Base-by-base conservation (phyloP, 2,329 filamentous ascomycete genomes). In the Fusarium aywerte region DNA sequence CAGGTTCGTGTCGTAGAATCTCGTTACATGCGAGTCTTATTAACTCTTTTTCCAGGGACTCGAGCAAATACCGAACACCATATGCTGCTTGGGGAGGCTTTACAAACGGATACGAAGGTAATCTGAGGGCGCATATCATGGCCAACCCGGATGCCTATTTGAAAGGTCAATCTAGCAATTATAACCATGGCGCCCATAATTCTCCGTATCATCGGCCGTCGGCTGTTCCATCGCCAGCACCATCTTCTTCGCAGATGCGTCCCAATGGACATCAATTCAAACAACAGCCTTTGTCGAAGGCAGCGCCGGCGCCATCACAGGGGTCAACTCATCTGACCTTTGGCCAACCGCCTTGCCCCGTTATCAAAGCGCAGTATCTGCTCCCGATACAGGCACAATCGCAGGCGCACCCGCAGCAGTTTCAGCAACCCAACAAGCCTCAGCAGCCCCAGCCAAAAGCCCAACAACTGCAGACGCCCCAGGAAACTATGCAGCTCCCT, bases 81-180 rank as follows among this genome's bases (percentile, higher is more conserved):
- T 90, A 89, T 71, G 81, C 84, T 16, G 78, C 81, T 3, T 82
- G 79, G 77, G 83, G 84, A 23, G 87, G 86, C 0, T 89, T 89
- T 68, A 87, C 84, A 32, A 89, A 89, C 62, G 86, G 85, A 6
- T 88, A 88, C 57, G 85, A 88, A 73, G 85, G 84, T 20, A 83
- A 83, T 45, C 62, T 83, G 18, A 78, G 79, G 47, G 80, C 81
- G 18, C 81, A 84, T 58, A 62, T 85, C 42, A 79, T 82, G 75
- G 67, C 73, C 13, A 76, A 74, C 47, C 72, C 74, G 18, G 66
- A 69, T 18, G 71, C 75, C 9, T 47, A 74, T n/a, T 49, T 76
- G 33, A 69, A 69, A 44, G 79, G 77, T n/a, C 54, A 68, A 16
- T 20, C 42, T 12, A 27, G 18, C 12, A 65, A 43, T 13, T 35